A percentile compares a stretch with the other conserved stretches of the same genome.
phyloP scores from a whole-genome alignment of 192 early-diverging fungal species.

The Umbelopsis sp. region DNA sequence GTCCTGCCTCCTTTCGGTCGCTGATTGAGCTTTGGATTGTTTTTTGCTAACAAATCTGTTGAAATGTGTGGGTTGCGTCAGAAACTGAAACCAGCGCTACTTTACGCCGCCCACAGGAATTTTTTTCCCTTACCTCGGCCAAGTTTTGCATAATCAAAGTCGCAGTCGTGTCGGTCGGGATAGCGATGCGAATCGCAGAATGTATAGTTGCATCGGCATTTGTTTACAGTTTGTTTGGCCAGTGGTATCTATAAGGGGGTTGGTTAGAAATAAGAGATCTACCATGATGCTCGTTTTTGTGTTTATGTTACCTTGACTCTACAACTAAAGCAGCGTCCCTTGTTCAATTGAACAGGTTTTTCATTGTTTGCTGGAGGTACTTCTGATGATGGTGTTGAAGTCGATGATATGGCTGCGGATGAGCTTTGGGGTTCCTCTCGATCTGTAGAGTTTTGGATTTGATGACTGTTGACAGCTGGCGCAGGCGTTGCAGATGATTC shows the following conservation, averaged over 20 bases:
- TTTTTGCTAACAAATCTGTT: slow-evolving; percentile 63
- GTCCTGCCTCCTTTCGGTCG: slow-evolving; percentile 75
- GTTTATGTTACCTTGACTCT: slow-evolving; percentile 51
- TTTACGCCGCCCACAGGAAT: background rate
- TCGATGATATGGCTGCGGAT: slow-evolving; percentile 29
- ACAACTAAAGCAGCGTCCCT: slow-evolving; percentile 71
- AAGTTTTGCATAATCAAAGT: slow-evolving; percentile 75
- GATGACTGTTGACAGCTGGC: background rate
- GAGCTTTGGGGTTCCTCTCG: background rate
- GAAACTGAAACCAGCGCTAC: background rate
- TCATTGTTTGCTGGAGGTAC: slow-evolving; percentile 42
- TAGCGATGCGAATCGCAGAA: slow-evolving; percentile 77
- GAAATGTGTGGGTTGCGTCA: background rate
- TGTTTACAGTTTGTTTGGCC: slow-evolving; percentile 77
- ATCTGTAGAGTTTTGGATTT: background rate
- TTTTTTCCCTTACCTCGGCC: slow-evolving; percentile 49
- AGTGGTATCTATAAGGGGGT: slow-evolving; percentile 56
- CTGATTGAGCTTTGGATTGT: slow-evolving; percentile 75
- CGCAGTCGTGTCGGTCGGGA: slow-evolving; percentile 74
- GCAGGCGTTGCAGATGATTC: background rate
- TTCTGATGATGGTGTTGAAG: slow-evolving; percentile 26
- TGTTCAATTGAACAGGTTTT: slow-evolving; percentile 62
- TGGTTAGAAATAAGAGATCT: background rate
- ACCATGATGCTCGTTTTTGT: background rate
- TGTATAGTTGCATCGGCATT: slow-evolving; percentile 75